Evolutionary conservation across 2,329 filamentous ascomycete species (phyloP).

Genomic region (Cercospora zeina): DNA sequence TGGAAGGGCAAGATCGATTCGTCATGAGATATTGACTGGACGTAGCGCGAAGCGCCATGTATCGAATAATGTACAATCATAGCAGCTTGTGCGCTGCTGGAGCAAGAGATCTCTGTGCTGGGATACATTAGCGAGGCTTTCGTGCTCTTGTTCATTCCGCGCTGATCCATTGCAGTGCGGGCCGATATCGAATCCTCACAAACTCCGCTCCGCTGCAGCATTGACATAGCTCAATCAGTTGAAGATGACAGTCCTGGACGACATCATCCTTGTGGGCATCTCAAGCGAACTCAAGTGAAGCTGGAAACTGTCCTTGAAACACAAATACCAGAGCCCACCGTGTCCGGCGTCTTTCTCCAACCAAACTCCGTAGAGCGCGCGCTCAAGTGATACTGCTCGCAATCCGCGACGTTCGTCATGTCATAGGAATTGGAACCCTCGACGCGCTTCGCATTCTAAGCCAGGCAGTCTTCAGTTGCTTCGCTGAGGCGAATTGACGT

Average conservation of each 20-base stretch:
- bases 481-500: too few relatives aligned
- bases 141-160: not conserved
- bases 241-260: not conserved
- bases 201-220: not conserved
- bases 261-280: not conserved
- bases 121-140: not conserved
- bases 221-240: not conserved
- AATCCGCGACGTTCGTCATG: not conserved
- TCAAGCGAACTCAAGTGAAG: not conserved
- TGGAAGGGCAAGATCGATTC: conserved; percentile 63
- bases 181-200: not conserved
- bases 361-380: not conserved
- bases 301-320: not conserved
- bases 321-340: not conserved
- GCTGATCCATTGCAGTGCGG: not conserved
- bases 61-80: conserved; percentile 13
- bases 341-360: not conserved
- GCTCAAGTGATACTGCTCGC: not conserved
- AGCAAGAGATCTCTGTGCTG: not conserved
- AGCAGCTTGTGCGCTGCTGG: not conserved
- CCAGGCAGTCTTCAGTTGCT: not conserved
- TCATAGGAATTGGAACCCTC: not conserved
- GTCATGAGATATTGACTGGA: conserved; percentile 12
- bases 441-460: not conserved
- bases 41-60: conserved; percentile 5